Base-by-base conservation (phyloP, 768 basidiomycete species). In the Hemileccinum rubropunctum region DNA sequence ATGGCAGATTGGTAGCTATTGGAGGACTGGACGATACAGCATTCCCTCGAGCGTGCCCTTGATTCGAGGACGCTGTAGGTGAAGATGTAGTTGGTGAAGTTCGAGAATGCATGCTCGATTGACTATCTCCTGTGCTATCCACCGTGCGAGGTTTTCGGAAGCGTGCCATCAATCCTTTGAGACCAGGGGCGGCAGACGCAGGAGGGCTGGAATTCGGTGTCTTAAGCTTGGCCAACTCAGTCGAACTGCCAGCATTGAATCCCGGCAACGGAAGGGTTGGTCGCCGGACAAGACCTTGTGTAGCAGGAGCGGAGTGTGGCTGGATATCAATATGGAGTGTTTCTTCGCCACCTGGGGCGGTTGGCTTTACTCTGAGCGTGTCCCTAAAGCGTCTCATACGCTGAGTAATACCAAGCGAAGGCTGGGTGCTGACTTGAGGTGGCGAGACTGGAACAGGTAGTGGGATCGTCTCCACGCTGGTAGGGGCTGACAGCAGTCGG, bases 131-230 rank as follows among this genome's bases (percentile, higher is more conserved):
- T 21, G 50, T 10, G 20, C 52, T 53, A 42, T 71, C 67, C 36
- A 52, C 23, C 20, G 64, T 54, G 39, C 70, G 69, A 33, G 68
- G 62, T 50, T 58, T 72, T 33, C 87, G 78, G 64, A 91, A 88
- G 27, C 86, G 81, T 26, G 88, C 80, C 80, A 92, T 90, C 66
- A 92, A 84, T 13, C 88, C 84, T 65, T 82, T 88, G 21, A 91
- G 61, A 18, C 88, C 84, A 30, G 89, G 89, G 17, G 83, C 76
- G 23, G 86, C 79, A 18, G 84, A 82, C 4, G 86, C 79, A 57
- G 86, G 82, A n/a, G 86, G 84, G 52, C 78, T 81, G 2, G 80
- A 67, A 27, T 79, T 65, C 17, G 80, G 68, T 3, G 79, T 74
- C 62, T 82, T 86, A 52, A 78, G 76, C 56, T 80, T 75, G 20